Percentiles rank a stretch among this genome's conserved stretches.
phyloP scores from a whole-genome alignment of 2,329 filamentous ascomycete genomes.

The Simplicillium aogashimaense region DNA sequence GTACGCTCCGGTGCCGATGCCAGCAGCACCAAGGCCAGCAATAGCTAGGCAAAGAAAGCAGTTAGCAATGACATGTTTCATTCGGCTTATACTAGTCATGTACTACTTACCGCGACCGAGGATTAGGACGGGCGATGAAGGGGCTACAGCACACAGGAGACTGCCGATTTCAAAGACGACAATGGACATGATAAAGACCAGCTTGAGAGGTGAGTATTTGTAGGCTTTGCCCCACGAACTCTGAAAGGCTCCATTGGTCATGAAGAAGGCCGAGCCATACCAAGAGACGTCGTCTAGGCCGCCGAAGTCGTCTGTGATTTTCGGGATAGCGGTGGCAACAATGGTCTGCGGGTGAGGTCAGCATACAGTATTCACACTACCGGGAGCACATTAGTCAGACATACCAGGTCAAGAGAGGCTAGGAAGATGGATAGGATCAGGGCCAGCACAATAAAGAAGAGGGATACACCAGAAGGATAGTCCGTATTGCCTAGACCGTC shows the following conservation, averaged over 20 bases:
- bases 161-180: conserved; percentile 35
- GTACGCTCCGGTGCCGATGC: conserved; percentile 39
- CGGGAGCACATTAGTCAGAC: neutral
- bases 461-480: no score
- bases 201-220: conserved; percentile 22
- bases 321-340: conserved; percentile 1
- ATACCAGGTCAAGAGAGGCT: neutral
- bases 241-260: conserved; percentile 16
- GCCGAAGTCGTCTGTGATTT: conserved; percentile 8
- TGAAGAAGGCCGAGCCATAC: conserved; percentile 32
- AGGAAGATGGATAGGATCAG: neutral
- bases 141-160: conserved; percentile 32
- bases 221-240: conserved; percentile 15
- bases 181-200: conserved; percentile 29
- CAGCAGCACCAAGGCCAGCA: conserved; percentile 40
- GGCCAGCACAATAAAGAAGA: neutral
- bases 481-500: no score
- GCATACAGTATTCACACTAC: neutral
- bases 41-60: conserved; percentile 37
- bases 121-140: conserved; percentile 37
- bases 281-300: conserved; percentile 32
- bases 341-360: neutral
- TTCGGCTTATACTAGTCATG: no score
- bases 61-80: no score
- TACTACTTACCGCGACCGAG: conserved; percentile 28